Percentiles rank a stretch among this genome's conserved stretches.
Conservation (phyloP, 2,329 filamentous ascomycete species). For the Didymella keratinophila region DNA sequence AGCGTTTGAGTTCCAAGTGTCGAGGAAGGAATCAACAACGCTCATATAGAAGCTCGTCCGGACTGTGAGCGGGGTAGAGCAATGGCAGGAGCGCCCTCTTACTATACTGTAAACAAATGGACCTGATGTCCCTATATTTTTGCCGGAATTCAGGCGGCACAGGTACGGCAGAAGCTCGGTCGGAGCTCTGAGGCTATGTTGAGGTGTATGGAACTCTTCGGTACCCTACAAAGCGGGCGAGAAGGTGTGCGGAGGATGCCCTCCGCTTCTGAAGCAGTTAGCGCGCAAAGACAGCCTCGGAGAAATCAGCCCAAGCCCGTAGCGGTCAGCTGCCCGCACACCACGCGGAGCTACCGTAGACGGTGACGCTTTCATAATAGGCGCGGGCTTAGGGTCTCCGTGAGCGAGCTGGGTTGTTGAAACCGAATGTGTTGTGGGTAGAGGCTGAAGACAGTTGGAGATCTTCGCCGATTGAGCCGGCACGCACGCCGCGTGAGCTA, state of each 20-base stretch:
- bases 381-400: slow-evolving; percentile 15
- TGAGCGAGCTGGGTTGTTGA: slow-evolving; percentile 9
- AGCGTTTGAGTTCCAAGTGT: slow-evolving; percentile 11
- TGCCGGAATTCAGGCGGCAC: slow-evolving; percentile 15
- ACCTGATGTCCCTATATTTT: slow-evolving; percentile 8
- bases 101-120: slow-evolving; percentile 13
- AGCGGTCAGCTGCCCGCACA: slow-evolving; percentile 4
- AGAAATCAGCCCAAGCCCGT: slow-evolving; percentile 5
- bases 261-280: slow-evolving; percentile 11
- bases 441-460: not conserved
- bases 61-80: slow-evolving; percentile 16
- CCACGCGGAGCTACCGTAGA: not conserved
- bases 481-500: slow-evolving; percentile 1
- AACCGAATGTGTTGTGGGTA: slow-evolving; percentile 6
- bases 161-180: slow-evolving; percentile 14
- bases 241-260: slow-evolving; percentile 12
- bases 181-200: slow-evolving; percentile 11
- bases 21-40: not conserved
- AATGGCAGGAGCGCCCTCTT: slow-evolving; percentile 5
- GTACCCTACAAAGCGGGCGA: slow-evolving; percentile 1
- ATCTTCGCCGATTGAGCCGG: slow-evolving; percentile 12
- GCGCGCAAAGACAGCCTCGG: not conserved
- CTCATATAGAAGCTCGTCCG: slow-evolving; percentile 1
- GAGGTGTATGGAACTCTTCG: slow-evolving; percentile 13
- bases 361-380: slow-evolving; percentile 11